A percentile compares a stretch with the other conserved stretches of the same genome.
Conservation (phyloP, 2,329 filamentous ascomycete genomes). For the Drechslerella dactyloides region DNA sequence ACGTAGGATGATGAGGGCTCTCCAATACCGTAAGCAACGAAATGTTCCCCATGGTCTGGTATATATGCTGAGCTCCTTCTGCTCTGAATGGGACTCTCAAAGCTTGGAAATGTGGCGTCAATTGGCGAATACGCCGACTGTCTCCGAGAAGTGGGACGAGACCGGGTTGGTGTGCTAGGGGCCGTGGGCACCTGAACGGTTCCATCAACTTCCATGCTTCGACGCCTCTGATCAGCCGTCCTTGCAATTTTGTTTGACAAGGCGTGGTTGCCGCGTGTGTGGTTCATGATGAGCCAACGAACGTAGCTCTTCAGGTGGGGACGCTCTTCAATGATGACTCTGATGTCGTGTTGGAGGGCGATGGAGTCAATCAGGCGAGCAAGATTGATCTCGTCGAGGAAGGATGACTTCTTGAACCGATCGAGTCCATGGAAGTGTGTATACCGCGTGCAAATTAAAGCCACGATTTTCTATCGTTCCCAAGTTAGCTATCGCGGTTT, state of each 20-base stretch:
- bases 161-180: constrained; percentile 7
- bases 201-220: constrained; percentile 29
- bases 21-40: constrained; percentile 31
- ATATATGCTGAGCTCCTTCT: constrained; percentile 39
- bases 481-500: constrained; percentile 3
- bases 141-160: constrained; percentile 37
- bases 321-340: constrained; percentile 37
- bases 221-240: constrained; percentile 19
- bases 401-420: constrained; percentile 46
- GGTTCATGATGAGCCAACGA: constrained; percentile 49
- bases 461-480: constrained; percentile 36
- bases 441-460: constrained; percentile 45
- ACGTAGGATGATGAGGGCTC: background rate
- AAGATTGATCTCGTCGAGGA: constrained; percentile 40
- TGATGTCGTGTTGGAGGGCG: constrained; percentile 35
- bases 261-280: constrained; percentile 46
- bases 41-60: constrained; percentile 29
- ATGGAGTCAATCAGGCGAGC: constrained; percentile 45
- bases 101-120: constrained; percentile 8
- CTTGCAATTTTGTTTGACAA: constrained; percentile 43
- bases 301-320: constrained; percentile 45
- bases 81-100: constrained; percentile 24
- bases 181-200: background rate
- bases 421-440: constrained; percentile 37
- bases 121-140: constrained; percentile 42